A percentile compares a stretch with the other conserved stretches of the same genome.
phyloP scores from a whole-genome alignment of 2,329 filamentous ascomycete genomes.

The Penicillium rolfsii region DNA sequence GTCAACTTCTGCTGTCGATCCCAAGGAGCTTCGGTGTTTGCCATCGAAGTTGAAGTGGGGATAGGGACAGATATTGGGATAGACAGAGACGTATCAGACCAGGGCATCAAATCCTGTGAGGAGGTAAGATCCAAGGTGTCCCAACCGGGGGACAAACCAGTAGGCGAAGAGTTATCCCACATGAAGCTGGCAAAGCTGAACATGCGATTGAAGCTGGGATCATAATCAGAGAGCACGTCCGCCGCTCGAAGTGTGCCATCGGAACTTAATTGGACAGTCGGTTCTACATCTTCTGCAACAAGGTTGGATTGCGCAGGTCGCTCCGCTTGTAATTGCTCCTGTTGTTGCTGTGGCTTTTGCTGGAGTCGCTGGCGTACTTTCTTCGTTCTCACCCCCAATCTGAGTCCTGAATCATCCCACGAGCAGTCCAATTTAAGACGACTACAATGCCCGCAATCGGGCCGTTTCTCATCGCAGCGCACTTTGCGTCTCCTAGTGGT shows the following conservation, averaged over 20 bases:
- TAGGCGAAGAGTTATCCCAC: slow-evolving; percentile 17
- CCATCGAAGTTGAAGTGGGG: not conserved
- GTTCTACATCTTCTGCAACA: not conserved
- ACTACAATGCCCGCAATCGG: slow-evolving; percentile 12
- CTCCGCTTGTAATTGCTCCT: not conserved
- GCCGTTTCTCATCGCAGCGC: slow-evolving; percentile 16
- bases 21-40: not conserved
- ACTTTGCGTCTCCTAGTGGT: slow-evolving; percentile 13
- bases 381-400: slow-evolving; percentile 11
- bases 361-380: slow-evolving; percentile 10
- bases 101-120: slow-evolving; percentile 12
- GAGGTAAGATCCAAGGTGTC: slow-evolving; percentile 11
- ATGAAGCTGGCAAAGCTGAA: slow-evolving; percentile 21
- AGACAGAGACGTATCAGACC: slow-evolving; percentile 9
- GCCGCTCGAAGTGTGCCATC: not conserved
- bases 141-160: slow-evolving; percentile 9
- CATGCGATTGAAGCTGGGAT: slow-evolving; percentile 13
- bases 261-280: not conserved
- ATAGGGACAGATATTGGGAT: slow-evolving; percentile 4
- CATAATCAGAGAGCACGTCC: not conserved
- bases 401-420: slow-evolving; percentile 10
- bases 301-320: not conserved
- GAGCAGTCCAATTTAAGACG: slow-evolving; percentile 16
- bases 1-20: not conserved
- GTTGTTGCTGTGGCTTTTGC: not conserved